Evolutionary conservation across 2,329 filamentous ascomycete species (phyloP).

Genomic region (Aspergillus sp.): DNA sequence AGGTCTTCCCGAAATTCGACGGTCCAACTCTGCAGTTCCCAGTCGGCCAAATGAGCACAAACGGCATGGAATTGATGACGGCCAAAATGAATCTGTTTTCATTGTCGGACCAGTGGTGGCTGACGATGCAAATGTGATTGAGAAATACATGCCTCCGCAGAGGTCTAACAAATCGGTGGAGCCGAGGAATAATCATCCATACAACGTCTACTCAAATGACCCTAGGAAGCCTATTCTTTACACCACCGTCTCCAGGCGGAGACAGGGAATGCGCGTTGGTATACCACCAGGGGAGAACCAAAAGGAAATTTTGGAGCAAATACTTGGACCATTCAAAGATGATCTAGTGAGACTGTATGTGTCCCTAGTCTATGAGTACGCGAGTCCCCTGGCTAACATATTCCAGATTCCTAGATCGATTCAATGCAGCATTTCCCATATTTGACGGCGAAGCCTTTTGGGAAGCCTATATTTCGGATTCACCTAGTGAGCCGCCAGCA

Average conservation of each 20-base stretch:
- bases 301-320: constrained; percentile 61
- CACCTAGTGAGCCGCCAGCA: constrained; percentile 57
- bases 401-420: constrained; percentile 58
- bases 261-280: constrained; percentile 52
- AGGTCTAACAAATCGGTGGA: constrained; percentile 43
- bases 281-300: constrained; percentile 53
- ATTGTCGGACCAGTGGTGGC: constrained; percentile 65
- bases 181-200: constrained; percentile 47
- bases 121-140: constrained; percentile 64
- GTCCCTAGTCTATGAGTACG: constrained; percentile 14
- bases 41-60: constrained; percentile 36
- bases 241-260: constrained; percentile 55
- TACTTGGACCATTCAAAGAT: constrained; percentile 59
- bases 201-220: constrained; percentile 56
- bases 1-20: constrained; percentile 27
- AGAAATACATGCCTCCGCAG: constrained; percentile 59
- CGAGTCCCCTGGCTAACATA: constrained; percentile 11
- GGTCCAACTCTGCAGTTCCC: constrained; percentile 31
- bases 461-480: constrained; percentile 51
- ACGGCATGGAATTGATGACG: constrained; percentile 40
- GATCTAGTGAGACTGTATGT: constrained; percentile 58
- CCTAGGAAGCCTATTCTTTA: constrained; percentile 52
- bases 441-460: constrained; percentile 61
- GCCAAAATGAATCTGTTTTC: constrained; percentile 52
- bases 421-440: constrained; percentile 65